These are phyloP conservation scores for Trametes sp. DNA, from an alignment of 1,284 basidiomycete genomes.

Conservation along the genomic window DNA sequence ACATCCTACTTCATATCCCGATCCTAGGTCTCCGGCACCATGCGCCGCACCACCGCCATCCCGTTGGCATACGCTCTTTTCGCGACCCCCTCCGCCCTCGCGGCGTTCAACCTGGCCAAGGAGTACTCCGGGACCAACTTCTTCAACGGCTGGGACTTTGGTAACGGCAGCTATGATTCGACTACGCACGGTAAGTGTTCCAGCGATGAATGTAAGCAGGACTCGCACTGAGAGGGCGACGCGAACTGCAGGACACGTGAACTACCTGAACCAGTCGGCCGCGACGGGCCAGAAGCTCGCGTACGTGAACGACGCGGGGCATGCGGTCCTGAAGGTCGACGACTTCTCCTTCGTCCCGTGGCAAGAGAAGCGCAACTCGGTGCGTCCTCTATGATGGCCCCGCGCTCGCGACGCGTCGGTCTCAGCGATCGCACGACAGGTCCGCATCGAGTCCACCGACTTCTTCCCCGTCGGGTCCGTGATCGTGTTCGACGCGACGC, in stretches of 20 bases:
- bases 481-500: slow-evolving; percentile 65
- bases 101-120: slow-evolving; percentile 22
- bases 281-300: slow-evolving; percentile 55
- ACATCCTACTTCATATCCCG: not conserved
- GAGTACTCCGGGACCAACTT: slow-evolving; percentile 54
- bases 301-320: slow-evolving; percentile 57
- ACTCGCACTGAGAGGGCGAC: not conserved
- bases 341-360: slow-evolving; percentile 57
- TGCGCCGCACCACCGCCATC: slow-evolving; percentile 18
- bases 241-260: slow-evolving; percentile 55
- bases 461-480: slow-evolving; percentile 63
- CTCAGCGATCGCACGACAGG: slow-evolving; percentile 40
- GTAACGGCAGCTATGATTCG: slow-evolving; percentile 55
- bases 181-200: slow-evolving; percentile 45
- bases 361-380: slow-evolving; percentile 64
- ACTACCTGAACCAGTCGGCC: slow-evolving; percentile 52
- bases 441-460: slow-evolving; percentile 57
- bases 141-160: slow-evolving; percentile 63
- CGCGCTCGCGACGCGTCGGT: not conserved
- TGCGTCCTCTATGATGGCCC: slow-evolving; percentile 39
- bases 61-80: slow-evolving; percentile 24
- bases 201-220: not conserved
- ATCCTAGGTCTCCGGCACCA: not conserved
- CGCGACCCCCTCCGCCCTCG: slow-evolving; percentile 10
- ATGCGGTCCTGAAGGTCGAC: slow-evolving; percentile 67